Evolutionary conservation across 768 basidiomycete genomes (phyloP).

Genomic region (Xerocomus spinulosus): DNA sequence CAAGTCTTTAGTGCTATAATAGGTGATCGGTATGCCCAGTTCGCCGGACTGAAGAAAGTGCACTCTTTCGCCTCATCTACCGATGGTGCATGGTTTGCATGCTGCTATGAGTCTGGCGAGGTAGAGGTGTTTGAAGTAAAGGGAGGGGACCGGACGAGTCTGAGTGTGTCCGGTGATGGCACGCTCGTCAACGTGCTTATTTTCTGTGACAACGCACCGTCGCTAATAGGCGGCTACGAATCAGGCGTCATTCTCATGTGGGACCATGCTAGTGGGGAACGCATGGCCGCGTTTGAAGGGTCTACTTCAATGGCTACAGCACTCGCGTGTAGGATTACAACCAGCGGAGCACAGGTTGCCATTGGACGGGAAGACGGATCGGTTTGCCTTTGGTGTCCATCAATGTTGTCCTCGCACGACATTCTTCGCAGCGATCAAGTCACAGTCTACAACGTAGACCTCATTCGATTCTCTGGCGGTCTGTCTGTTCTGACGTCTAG

Average conservation of each 20-base stretch:
- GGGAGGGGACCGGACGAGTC: background rate
- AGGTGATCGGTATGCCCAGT: conserved; percentile 5
- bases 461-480: too few species aligned
- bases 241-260: conserved; percentile 15
- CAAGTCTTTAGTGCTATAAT: conserved; percentile 8
- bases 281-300: conserved; percentile 1
- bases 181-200: background rate
- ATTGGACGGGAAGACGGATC: too few species aligned
- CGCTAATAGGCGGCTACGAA: conserved; percentile 19
- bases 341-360: conserved; percentile 2
- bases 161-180: background rate
- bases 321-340: conserved; percentile 3
- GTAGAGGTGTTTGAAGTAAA: conserved; percentile 3
- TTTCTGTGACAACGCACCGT: conserved; percentile 15
- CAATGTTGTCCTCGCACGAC: too few species aligned
- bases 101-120: conserved; percentile 1
- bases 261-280: conserved; percentile 14
- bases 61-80: conserved; percentile 1
- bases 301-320: conserved; percentile 15
- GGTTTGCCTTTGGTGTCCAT: too few species aligned
- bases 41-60: conserved; percentile 9
- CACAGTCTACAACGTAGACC: too few species aligned
- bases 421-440: too few species aligned
- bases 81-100: conserved; percentile 7
- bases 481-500: too few species aligned